These are phyloP conservation scores for Danielozyma ontarioensis DNA, from an alignment of 805 yeast genomes.

Conservation along the genomic window DNA sequence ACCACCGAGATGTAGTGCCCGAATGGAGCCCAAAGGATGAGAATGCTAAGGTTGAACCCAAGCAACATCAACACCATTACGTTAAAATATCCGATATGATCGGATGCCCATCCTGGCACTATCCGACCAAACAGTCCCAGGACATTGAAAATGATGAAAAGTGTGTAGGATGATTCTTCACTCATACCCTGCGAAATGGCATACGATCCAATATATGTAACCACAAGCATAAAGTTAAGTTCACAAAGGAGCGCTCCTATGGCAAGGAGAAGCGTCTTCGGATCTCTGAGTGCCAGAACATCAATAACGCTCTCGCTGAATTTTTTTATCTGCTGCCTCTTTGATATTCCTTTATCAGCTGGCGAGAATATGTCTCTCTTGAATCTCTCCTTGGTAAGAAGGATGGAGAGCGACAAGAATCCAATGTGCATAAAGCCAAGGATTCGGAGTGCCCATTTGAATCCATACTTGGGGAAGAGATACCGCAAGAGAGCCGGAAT, in stretches of 20 bases:
- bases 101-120: conserved; percentile 53
- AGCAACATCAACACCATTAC: conserved; percentile 46
- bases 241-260: conserved; percentile 29
- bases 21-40: conserved; percentile 65
- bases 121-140: conserved; percentile 49
- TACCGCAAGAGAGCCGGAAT: conserved; percentile 14
- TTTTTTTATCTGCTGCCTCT: neutral
- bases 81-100: conserved; percentile 51
- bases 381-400: conserved; percentile 25
- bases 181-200: conserved; percentile 46
- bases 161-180: conserved; percentile 37
- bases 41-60: conserved; percentile 41
- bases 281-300: conserved; percentile 11
- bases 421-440: conserved; percentile 32
- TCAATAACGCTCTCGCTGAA: neutral
- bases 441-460: conserved; percentile 28
- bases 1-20: conserved; percentile 41
- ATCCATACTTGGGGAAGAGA: conserved; percentile 12
- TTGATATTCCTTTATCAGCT: neutral
- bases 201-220: conserved; percentile 55
- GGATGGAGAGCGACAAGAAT: conserved; percentile 18
- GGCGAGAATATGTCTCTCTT: conserved; percentile 1
- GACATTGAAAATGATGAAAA: conserved; percentile 44
- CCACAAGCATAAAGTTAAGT: conserved; percentile 41
- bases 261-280: conserved; percentile 19